phyloP scores from a whole-genome alignment of 1,284 basidiomycete species.

The Quambalaria eucalypti region DNA sequence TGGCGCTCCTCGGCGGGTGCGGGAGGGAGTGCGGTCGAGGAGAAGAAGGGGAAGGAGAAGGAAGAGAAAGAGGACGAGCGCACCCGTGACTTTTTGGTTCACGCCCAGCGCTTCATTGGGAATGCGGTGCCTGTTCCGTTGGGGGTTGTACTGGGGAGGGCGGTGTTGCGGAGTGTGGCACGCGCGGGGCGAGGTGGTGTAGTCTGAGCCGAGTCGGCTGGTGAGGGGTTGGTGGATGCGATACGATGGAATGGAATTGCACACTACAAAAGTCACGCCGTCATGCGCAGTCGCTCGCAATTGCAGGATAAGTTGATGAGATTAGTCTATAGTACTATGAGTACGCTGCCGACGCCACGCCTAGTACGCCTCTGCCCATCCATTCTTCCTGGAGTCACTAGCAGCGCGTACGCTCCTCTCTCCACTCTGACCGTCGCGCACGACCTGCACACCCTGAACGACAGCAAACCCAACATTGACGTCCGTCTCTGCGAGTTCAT shows the following conservation, averaged over 20 bases:
- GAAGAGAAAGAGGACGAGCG: no score
- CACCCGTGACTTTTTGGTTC: not conserved
- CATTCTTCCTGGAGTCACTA: conserved; percentile 36
- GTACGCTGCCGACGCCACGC: no score
- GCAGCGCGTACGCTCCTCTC: conserved; percentile 16
- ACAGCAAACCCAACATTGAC: conserved; percentile 29
- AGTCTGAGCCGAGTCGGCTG: no score
- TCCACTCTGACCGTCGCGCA: conserved; percentile 5
- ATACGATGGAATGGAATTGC: no score
- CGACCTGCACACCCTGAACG: conserved; percentile 26
- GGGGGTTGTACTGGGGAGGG: not conserved
- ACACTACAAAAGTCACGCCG: no score
- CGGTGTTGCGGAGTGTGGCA: not conserved
- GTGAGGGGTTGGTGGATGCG: not conserved
- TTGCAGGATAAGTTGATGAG: no score
- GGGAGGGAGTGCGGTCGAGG: no score
- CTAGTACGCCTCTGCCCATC: conserved; percentile 28
- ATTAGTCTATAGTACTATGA: no score
- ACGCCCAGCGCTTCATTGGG: not conserved
- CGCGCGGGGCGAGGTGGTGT: no score
- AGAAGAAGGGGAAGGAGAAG: no score
- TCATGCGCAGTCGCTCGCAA: no score
- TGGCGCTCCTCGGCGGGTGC: no score
- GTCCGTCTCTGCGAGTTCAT: conserved; percentile 25
- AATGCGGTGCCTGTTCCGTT: not conserved